These are phyloP conservation scores for Macroventuria anomochaeta DNA, from an alignment of 2,329 filamentous ascomycete genomes.

Conservation along the genomic window DNA sequence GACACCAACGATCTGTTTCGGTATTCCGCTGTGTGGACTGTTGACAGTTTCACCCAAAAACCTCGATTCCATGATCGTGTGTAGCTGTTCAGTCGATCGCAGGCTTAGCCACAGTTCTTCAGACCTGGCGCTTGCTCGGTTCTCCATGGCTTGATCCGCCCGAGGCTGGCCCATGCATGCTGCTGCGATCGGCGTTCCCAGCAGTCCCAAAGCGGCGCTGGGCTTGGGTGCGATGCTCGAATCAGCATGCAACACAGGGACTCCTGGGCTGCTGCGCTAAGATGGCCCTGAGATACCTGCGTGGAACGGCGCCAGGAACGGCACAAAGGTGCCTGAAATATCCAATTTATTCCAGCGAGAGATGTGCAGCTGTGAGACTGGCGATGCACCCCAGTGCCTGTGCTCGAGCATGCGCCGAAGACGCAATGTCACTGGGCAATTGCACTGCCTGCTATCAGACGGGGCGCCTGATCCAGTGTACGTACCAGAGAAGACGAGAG, in stretches of 20 bases:
- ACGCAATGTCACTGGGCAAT: slow-evolving; percentile 11
- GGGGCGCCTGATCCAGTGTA: slow-evolving; percentile 12
- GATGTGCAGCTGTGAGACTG: slow-evolving; percentile 1
- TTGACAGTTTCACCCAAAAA: slow-evolving; percentile 14
- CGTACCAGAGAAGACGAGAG: slow-evolving; percentile 12
- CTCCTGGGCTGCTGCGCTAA: slow-evolving; percentile 23
- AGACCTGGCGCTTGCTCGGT: slow-evolving; percentile 29
- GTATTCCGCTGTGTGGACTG: slow-evolving; percentile 10
- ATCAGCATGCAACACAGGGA: slow-evolving; percentile 25
- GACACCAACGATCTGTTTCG: slow-evolving; percentile 30
- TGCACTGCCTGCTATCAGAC: slow-evolving; percentile 2
- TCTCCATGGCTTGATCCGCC: slow-evolving; percentile 32
- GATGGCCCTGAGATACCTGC: slow-evolving; percentile 18
- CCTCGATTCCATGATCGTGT: slow-evolving; percentile 20
- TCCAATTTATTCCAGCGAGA: slow-evolving; percentile 1
- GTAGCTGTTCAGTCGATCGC: slow-evolving; percentile 35
- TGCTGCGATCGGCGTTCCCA: slow-evolving; percentile 29
- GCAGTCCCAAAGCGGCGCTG: slow-evolving; percentile 21
- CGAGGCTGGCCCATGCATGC: slow-evolving; percentile 27
- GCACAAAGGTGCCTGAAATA: slow-evolving; percentile 26
- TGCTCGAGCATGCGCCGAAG: slow-evolving; percentile 16
- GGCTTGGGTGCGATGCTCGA: slow-evolving; percentile 27
- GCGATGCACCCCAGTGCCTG: neutral
- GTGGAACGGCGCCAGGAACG: slow-evolving; percentile 32
- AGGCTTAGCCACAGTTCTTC: slow-evolving; percentile 29